Percentiles rank a stretch among this genome's conserved stretches.
Evolutionary conservation across 2,329 filamentous ascomycete species (phyloP).

Genomic region (Lasiodiplodia sp.): DNA sequence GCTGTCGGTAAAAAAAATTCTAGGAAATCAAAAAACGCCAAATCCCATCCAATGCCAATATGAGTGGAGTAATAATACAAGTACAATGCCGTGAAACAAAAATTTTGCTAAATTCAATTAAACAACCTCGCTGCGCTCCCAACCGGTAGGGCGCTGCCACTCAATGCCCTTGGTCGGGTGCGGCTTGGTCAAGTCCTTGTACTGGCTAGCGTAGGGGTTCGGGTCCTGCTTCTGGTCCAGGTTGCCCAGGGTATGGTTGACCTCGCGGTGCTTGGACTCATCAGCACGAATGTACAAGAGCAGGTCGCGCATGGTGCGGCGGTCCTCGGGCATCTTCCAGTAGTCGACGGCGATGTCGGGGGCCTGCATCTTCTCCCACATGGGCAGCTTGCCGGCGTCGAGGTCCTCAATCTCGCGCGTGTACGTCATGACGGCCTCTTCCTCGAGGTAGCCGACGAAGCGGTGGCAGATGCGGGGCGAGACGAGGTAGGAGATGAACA

Average conservation of each 20-base stretch:
- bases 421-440: constrained; percentile 96
- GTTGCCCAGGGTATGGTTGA: constrained; percentile 94
- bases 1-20: neutral
- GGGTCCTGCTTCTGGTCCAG: constrained; percentile 85
- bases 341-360: constrained; percentile 91
- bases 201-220: constrained; percentile 88
- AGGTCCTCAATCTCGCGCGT: constrained; percentile 87
- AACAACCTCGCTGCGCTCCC: constrained; percentile 75
- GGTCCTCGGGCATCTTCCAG: constrained; percentile 90
- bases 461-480: constrained; percentile 89
- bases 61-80: constrained; percentile 16
- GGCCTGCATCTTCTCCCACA: constrained; percentile 79
- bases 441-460: constrained; percentile 96
- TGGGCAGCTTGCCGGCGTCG: constrained; percentile 81
- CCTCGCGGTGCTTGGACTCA: constrained; percentile 73
- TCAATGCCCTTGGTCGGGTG: constrained; percentile 75
- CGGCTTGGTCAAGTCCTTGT: constrained; percentile 70
- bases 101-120: constrained; percentile 56
- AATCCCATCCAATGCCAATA: neutral
- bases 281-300: constrained; percentile 78
- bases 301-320: constrained; percentile 83
- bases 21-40: neutral
- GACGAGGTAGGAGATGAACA: constrained; percentile 88
- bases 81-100: neutral
- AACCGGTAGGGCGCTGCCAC: constrained; percentile 73